These are phyloP conservation scores for Ophiostoma montium DNA, from an alignment of 2,329 filamentous ascomycete genomes.

Conservation along the genomic window DNA sequence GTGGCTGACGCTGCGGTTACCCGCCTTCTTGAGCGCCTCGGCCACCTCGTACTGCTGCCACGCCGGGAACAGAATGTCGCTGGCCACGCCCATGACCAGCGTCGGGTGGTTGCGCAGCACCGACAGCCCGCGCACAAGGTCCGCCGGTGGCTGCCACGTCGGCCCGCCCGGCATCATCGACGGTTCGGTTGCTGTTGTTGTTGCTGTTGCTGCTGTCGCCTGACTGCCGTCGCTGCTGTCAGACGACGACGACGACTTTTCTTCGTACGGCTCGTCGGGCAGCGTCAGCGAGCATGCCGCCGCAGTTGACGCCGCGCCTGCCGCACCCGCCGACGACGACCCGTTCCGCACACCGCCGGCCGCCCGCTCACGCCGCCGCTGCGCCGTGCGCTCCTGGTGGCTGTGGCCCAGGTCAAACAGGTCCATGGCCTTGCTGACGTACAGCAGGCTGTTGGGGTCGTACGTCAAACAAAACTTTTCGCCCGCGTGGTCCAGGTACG, in stretches of 20 bases:
- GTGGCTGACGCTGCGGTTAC: constrained; percentile 72
- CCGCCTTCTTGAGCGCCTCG: constrained; percentile 60
- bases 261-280: constrained; percentile 72
- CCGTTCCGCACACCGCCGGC: not conserved
- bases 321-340: not conserved
- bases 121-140: constrained; percentile 64
- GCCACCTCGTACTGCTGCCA: constrained; percentile 97
- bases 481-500: constrained; percentile 92
- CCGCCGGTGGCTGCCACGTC: constrained; percentile 50
- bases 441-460: constrained; percentile 87
- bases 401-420: constrained; percentile 77
- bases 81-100: constrained; percentile 84
- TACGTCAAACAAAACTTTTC: constrained; percentile 98
- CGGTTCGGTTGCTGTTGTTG: not conserved
- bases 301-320: not conserved
- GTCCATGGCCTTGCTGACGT: constrained; percentile 98
- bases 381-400: constrained; percentile 49
- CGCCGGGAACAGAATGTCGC: constrained; percentile 90
- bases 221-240: no score
- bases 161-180: constrained; percentile 6
- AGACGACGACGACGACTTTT: constrained; percentile 43
- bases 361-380: constrained; percentile 45
- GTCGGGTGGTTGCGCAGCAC: constrained; percentile 63
- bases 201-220: no score
- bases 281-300: constrained; percentile 61